A percentile compares a stretch with the other conserved stretches of the same genome.
These are phyloP conservation scores for Pleurotus djamor DNA, from an alignment of 768 basidiomycete genomes.

Conservation along the genomic window DNA sequence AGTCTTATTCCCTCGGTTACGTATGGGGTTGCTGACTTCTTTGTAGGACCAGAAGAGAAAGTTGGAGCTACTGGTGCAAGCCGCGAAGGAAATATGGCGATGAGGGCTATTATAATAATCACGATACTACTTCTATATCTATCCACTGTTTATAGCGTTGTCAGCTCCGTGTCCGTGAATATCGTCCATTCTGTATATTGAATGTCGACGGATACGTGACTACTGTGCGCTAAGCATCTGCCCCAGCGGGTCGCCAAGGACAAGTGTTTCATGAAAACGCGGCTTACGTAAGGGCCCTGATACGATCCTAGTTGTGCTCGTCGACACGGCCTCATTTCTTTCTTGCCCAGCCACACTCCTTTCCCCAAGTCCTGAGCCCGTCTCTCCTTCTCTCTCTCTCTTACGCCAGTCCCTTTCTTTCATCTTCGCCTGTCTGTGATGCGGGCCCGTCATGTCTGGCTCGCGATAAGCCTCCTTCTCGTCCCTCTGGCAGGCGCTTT, in stretches of 20 bases:
- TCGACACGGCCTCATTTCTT: too few species aligned
- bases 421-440: conserved; percentile 10
- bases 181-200: too few species aligned
- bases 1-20: conserved; percentile 3
- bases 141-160: too few species aligned
- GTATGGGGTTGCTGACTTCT: neutral
- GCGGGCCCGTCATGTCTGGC: conserved; percentile 10
- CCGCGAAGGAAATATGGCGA: conserved; percentile 46
- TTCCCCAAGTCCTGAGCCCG: neutral
- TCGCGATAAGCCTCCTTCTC: neutral
- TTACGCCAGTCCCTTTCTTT: neutral
- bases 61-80: conserved; percentile 37
- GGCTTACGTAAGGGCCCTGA: too few species aligned
- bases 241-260: too few species aligned
- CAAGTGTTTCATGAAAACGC: too few species aligned
- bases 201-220: too few species aligned
- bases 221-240: too few species aligned
- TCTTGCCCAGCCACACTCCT: neutral
- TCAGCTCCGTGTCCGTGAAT: too few species aligned
- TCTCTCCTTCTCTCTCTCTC: too few species aligned
- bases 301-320: too few species aligned
- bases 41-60: conserved; percentile 48
- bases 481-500: conserved; percentile 35
- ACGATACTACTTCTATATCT: too few species aligned
- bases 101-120: neutral